These are phyloP conservation scores for Nannochloris sp. DNA, from an alignment of 139 green algal genomes.

Conservation along the genomic window DNA sequence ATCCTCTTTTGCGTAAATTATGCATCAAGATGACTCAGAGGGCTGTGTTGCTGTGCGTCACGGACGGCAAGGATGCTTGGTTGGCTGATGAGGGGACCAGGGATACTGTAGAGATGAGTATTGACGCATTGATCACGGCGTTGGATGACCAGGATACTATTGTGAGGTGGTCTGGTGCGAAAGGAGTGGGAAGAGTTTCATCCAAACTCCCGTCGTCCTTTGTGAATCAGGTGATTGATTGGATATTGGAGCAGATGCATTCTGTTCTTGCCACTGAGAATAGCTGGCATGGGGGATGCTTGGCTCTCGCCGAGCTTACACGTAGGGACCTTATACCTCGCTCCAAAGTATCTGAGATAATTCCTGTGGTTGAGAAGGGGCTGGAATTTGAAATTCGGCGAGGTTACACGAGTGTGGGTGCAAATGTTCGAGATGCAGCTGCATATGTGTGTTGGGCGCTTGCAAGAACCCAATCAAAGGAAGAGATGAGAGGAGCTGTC, in stretches of 20 bases:
- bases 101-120: slow-evolving; percentile 7
- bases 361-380: slow-evolving; percentile 46
- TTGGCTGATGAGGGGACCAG: background rate
- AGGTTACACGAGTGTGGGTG: slow-evolving; percentile 78
- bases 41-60: slow-evolving; percentile 56
- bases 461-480: slow-evolving; percentile 71
- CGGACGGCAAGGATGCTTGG: background rate
- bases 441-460: slow-evolving; percentile 97
- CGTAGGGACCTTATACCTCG: slow-evolving; percentile 75
- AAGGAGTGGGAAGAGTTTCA: slow-evolving; percentile 81
- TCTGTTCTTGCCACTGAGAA: slow-evolving; percentile 42
- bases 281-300: slow-evolving; percentile 90
- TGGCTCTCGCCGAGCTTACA: slow-evolving; percentile 91
- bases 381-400: slow-evolving; percentile 86
- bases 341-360: slow-evolving; percentile 40
- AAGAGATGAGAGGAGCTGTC: slow-evolving; percentile 38
- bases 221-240: slow-evolving; percentile 72
- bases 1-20: slow-evolving; percentile 55
- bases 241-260: slow-evolving; percentile 62
- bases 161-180: slow-evolving; percentile 89
- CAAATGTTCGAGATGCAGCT: slow-evolving; percentile 89
- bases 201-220: slow-evolving; percentile 70
- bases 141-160: slow-evolving; percentile 86
- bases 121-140: slow-evolving; percentile 48
- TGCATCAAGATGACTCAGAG: slow-evolving; percentile 73